A percentile compares a stretch with the other conserved stretches of the same genome.
Conservation (phyloP, 306 rosid genomes). For the Rubus parviflorus region DNA sequence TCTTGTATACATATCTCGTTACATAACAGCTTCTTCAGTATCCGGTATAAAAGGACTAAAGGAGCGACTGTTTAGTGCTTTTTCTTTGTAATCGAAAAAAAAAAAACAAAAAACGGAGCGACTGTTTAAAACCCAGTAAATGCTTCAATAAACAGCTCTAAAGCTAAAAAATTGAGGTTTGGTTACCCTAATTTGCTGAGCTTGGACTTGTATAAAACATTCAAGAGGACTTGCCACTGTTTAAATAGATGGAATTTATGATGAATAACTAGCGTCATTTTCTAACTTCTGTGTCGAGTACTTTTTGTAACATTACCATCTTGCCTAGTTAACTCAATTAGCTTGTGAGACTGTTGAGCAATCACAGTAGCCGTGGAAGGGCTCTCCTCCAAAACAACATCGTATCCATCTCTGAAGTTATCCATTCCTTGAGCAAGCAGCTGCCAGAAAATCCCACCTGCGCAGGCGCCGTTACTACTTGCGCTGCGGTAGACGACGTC, state of each 20-base stretch:
- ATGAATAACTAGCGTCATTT: neutral
- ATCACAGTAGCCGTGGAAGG: slow-evolving; percentile 34
- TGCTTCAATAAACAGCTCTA: too few relatives aligned
- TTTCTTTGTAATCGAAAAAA: too few relatives aligned
- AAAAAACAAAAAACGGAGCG: too few relatives aligned
- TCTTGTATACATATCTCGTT: neutral
- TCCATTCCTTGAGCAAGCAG: slow-evolving; percentile 52
- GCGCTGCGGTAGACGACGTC: slow-evolving; percentile 36
- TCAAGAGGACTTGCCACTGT: neutral
- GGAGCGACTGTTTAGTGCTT: too few relatives aligned
- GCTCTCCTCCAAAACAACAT: slow-evolving; percentile 45
- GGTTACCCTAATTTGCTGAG: neutral
- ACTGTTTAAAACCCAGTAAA: too few relatives aligned
- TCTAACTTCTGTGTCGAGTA: neutral
- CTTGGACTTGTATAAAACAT: neutral
- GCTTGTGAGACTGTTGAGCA: slow-evolving; percentile 39
- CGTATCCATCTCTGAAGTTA: slow-evolving; percentile 42
- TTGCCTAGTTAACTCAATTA: neutral
- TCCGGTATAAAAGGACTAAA: too few relatives aligned
- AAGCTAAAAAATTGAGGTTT: neutral
- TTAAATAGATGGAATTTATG: neutral
- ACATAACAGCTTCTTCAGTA: too few relatives aligned
- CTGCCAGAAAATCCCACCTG: slow-evolving; percentile 56
- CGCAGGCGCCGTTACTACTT: slow-evolving; percentile 34
- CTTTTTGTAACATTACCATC: neutral